Evolutionary conservation across 2,329 filamentous ascomycete genomes (phyloP).

Genomic region (Xylariaceae sp.): DNA sequence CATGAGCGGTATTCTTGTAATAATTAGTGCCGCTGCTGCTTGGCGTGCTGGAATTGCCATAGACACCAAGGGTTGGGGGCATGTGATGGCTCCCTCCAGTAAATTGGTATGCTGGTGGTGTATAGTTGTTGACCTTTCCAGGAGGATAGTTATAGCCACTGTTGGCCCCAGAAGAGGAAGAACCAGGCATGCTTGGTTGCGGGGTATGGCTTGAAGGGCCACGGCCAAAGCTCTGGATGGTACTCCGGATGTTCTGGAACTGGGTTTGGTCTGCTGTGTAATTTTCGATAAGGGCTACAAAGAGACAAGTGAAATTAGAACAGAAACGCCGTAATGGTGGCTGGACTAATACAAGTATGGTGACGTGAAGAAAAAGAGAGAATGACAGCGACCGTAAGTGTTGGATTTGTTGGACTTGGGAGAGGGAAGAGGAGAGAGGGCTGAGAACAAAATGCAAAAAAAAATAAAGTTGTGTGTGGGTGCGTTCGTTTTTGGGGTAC

Average conservation of each 20-base stretch:
- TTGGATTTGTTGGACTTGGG: neutral
- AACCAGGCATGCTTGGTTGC: constrained; percentile 21
- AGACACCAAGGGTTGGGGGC: constrained; percentile 17
- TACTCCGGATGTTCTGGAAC: constrained; percentile 20
- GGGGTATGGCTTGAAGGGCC: constrained; percentile 3
- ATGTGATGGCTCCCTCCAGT: constrained; percentile 10
- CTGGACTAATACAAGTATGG: neutral
- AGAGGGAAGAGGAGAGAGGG: neutral
- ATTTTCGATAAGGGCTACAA: constrained; percentile 22
- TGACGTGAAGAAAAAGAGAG: neutral
- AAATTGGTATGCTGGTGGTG: constrained; percentile 12
- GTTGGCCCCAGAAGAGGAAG: neutral
- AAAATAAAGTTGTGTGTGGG: neutral
- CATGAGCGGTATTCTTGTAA: constrained; percentile 23
- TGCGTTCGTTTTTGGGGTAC: no score
- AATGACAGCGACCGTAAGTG: neutral
- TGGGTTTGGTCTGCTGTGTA: constrained; percentile 7
- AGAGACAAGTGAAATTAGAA: constrained; percentile 3
- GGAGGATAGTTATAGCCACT: constrained; percentile 2
- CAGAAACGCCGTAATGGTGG: neutral
- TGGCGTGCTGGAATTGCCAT: constrained; percentile 24
- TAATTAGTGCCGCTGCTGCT: constrained; percentile 18
- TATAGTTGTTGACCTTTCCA: constrained; percentile 9
- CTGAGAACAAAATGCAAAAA: neutral
- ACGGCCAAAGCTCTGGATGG: constrained; percentile 16